Base-by-base conservation (phyloP, 2,329 filamentous ascomycete genomes). In the Dichotomopilus funicola region DNA sequence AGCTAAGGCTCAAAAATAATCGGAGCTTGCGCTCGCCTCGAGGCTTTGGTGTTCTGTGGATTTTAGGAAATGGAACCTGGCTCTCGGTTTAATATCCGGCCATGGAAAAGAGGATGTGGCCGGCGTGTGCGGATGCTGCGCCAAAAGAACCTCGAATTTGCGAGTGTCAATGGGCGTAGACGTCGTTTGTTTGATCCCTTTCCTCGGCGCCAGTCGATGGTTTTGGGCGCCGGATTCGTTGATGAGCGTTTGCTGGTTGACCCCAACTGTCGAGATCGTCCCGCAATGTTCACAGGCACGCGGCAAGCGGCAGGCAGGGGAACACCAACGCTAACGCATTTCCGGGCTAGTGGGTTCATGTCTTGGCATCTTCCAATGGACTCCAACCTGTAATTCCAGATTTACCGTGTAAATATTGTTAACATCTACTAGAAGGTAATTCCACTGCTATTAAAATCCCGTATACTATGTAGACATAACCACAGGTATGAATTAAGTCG, bases 281-380 rank as follows among this genome's bases (percentile, higher is more conserved):
- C 55, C 33, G 45, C 56, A 37, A 60, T 48, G 52, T 47, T 54
- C 55, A 54, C 35, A 5, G 33, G 5, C 43, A 51, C 37, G 51
- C 53, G 51, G 56, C 40, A 44, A 44, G 43, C 49, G 46, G 54
- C 46, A 46, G 49, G 55, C 58, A 57, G 27, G 37, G 11, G 41
- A 34, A 13, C 43, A 36, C 27, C 46, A 40, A 9, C 43, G 34
- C 54, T 53, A 59, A 40, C 10, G 2, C 40, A 40, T 34, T 47
- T 42, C 12, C 7, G n/a, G 27, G 8, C 19, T 51, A 55, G 44
- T n/a, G 42, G 1, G 9, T 34, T 19, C 37, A 11, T 7, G 5
- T n/a, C 52, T 56, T 51, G 56, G 53, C 47, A 37, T 42, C 13
- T 11, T n/a, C 5, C 11, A 42, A 38, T 12, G 37, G 37, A 27